Percentiles rank a stretch among this genome's conserved stretches.
Conservation (phyloP, 208 protist species). For the Phytomonas francai region DNA sequence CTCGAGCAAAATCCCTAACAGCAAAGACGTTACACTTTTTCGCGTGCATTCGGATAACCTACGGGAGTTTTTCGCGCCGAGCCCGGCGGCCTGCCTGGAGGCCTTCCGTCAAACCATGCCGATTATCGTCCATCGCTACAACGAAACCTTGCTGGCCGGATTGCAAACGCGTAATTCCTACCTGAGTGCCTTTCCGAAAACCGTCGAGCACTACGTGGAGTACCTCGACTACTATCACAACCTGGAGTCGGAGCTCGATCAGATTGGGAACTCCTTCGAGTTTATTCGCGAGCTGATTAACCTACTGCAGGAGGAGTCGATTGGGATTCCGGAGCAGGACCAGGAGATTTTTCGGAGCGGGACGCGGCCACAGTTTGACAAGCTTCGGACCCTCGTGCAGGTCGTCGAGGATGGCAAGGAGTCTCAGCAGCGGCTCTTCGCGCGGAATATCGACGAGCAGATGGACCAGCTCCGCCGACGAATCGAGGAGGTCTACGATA, state of each 20-base stretch:
- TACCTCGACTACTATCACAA: constrained; percentile 81
- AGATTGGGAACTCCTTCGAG: constrained; percentile 76
- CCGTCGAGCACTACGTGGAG: constrained; percentile 91
- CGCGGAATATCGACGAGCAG: constrained; percentile 88
- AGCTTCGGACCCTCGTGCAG: constrained; percentile 85
- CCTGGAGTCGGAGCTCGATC: constrained; percentile 72
- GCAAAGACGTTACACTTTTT: constrained; percentile 84
- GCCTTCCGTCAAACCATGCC: constrained; percentile 88
- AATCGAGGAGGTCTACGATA: constrained; percentile 84
- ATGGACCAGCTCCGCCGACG: constrained; percentile 85
- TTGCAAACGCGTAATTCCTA: constrained; percentile 79
- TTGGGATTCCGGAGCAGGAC: constrained; percentile 75
- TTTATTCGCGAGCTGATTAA: constrained; percentile 87
- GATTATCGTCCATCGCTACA: constrained; percentile 80
- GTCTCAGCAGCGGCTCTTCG: constrained; percentile 86
- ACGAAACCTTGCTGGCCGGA: constrained; percentile 81
- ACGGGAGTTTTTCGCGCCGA: constrained; percentile 88
- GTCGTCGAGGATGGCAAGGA: constrained; percentile 86
- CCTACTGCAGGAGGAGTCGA: constrained; percentile 85
- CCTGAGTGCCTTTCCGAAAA: constrained; percentile 74
- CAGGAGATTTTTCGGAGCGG: constrained; percentile 90
- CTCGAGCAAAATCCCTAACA: constrained; percentile 76
- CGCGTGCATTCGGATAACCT: constrained; percentile 74
- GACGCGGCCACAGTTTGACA: constrained; percentile 89
- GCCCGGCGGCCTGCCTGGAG: constrained; percentile 78